A percentile compares a stretch with the other conserved stretches of the same genome.
phyloP scores from a whole-genome alignment of 2,329 filamentous ascomycete genomes.

The Phyllosticta citrichinensis region DNA sequence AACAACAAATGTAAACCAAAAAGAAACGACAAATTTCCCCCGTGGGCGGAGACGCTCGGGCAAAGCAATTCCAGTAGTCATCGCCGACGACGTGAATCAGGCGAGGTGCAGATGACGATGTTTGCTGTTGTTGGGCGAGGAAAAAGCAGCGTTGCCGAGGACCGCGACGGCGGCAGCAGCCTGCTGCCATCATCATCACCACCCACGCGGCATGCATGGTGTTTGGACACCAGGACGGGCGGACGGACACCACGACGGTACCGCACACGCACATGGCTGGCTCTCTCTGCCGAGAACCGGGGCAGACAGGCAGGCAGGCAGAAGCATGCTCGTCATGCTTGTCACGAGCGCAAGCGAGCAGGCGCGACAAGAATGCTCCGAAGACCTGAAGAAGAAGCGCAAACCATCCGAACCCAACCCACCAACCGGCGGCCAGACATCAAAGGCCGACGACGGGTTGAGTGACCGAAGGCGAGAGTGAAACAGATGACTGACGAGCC shows the following conservation, averaged over 20 bases:
- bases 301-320: too few species aligned
- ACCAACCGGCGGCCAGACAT: background rate
- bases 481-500: background rate
- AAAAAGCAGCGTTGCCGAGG: background rate
- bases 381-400: background rate
- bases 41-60: background rate
- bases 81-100: background rate
- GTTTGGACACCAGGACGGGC: background rate
- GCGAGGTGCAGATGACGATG: background rate
- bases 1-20: background rate
- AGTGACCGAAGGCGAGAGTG: too few species aligned
- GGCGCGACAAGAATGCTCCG: background rate
- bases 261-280: background rate
- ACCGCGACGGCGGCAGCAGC: background rate
- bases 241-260: background rate
- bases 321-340: background rate
- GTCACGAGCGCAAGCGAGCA: background rate
- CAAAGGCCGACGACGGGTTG: background rate
- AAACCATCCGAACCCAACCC: background rate
- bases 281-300: background rate
- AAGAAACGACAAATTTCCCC: background rate
- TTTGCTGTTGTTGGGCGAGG: too few species aligned
- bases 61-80: background rate
- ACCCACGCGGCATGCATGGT: background rate
- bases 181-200: background rate